These are phyloP conservation scores for Spinacia oleracea DNA, from an alignment of 179 eudicot genomes.

Conservation along the genomic window DNA sequence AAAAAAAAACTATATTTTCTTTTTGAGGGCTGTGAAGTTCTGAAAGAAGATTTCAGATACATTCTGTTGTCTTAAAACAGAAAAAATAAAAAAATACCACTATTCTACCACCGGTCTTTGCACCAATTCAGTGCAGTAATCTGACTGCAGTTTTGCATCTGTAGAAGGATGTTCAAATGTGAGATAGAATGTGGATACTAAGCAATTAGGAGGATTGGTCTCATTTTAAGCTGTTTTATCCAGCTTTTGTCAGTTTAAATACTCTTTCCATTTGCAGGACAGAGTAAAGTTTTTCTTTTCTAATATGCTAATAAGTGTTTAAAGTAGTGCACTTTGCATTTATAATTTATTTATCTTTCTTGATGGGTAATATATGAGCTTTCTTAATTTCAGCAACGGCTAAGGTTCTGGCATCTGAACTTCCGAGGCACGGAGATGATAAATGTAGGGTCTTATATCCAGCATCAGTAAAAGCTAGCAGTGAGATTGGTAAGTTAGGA, in stretches of 20 bases:
- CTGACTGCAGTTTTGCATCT: not conserved
- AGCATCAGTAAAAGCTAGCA: slow-evolving; percentile 89
- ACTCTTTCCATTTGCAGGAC: not conserved
- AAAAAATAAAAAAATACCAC: not conserved
- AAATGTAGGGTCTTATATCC: slow-evolving; percentile 79
- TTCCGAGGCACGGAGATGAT: slow-evolving; percentile 55
- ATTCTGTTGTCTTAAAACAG: not conserved
- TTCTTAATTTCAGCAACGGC: slow-evolving; percentile 64
- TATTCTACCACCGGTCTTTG: not conserved
- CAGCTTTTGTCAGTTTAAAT: not conserved
- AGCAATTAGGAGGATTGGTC: not conserved
- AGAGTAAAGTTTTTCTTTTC: not conserved
- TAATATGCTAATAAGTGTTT: not conserved
- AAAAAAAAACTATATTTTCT: not conserved
- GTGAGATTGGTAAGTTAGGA: slow-evolving; percentile 61
- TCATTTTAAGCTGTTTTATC: not conserved
- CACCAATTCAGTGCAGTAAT: not conserved
- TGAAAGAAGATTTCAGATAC: not conserved
- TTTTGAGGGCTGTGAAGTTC: not conserved
- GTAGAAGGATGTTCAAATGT: not conserved
- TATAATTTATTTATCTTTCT: not conserved
- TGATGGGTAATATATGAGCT: not conserved
- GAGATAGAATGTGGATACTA: not conserved
- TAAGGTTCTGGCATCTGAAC: slow-evolving; percentile 83
- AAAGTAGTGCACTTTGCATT: not conserved